These are phyloP conservation scores for Penicillium maclennaniae DNA, from an alignment of 495 filamentous ascomycete genomes.

Conservation along the genomic window DNA sequence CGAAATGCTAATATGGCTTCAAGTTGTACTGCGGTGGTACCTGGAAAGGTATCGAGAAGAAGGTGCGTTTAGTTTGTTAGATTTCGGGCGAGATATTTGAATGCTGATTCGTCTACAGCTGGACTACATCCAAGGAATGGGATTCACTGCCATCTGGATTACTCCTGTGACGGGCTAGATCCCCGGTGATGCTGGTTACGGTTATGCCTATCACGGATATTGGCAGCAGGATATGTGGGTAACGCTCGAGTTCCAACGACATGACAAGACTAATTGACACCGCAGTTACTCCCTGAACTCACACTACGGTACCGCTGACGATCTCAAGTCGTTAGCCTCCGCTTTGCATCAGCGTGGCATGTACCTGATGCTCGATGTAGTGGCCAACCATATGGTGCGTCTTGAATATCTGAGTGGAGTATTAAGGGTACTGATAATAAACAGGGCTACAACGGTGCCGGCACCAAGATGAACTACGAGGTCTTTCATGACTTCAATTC, in stretches of 20 bases:
- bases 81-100: neutral
- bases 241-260: too few relatives aligned
- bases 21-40: slow-evolving; percentile 70
- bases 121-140: slow-evolving; percentile 65
- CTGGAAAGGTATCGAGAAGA: slow-evolving; percentile 66
- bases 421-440: slow-evolving; percentile 1
- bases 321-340: slow-evolving; percentile 56
- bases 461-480: slow-evolving; percentile 55
- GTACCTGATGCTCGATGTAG: slow-evolving; percentile 76
- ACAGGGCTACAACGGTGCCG: slow-evolving; percentile 54
- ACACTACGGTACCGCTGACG: slow-evolving; percentile 62
- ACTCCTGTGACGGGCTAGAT: slow-evolving; percentile 67
- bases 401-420: neutral
- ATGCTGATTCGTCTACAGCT: slow-evolving; percentile 22
- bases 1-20: neutral
- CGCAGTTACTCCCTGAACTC: slow-evolving; percentile 55
- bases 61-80: slow-evolving; percentile 35
- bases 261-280: neutral
- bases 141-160: slow-evolving; percentile 82
- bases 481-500: slow-evolving; percentile 61
- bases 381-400: slow-evolving; percentile 69
- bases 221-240: slow-evolving; percentile 64
- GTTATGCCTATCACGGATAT: slow-evolving; percentile 68
- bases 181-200: slow-evolving; percentile 45
- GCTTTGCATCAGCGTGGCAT: slow-evolving; percentile 62